Evolutionary conservation across 2,329 filamentous ascomycete species (phyloP), one percentile per base, ranked within the genome.

Genomic region (Colletotrichum simmondsii): DNA sequence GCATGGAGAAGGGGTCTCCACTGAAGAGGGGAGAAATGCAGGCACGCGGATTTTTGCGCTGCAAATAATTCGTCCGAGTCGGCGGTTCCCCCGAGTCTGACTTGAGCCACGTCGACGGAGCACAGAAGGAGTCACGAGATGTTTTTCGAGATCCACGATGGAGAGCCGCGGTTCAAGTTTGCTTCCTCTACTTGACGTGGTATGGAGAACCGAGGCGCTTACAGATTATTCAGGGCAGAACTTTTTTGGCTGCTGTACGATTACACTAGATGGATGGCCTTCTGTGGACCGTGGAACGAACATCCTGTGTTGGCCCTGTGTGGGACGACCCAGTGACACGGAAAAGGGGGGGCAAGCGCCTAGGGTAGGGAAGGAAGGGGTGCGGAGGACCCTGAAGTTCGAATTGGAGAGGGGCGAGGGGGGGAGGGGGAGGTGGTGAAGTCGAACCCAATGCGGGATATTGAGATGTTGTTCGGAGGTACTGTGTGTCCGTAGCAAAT

Each of bases 301-400:
- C 37, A 14, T 42, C 37, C 16, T 19, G 37, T 42, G 37, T 42
- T 42, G 37, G 16, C 37, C 16, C 19, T 19, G n/a, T 42, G 59
- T 53, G 68, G 28, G 56, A 60, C 28, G 63, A 61, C 64, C 54
- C 68, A 10, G 35, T 24, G 22, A 54, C 68, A 49, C 52, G 57
- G 64, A 22, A 35, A 28, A 37, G 32, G 42, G 54, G 42, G 42
- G 32, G 37, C 37, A 22, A 49, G 37, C 37, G 37, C 37, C 37
- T 42, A 42, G 37, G 37, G 14, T 42, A 22, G 19, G 42, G 32
- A 53, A 14, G 68, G 56, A 26, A 58, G 42, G 42, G 46, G 28
- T 52, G 57, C 56, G 35, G 46, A 65, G 35, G 22, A 22, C 52
- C 59, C 58, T 54, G 19, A 28, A 35, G 32, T 49, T 46, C 8